A percentile compares a stretch with the other conserved stretches of the same genome.
Evolutionary conservation across 2,329 filamentous ascomycete genomes (phyloP).

Genomic region (Fusarium illudens): DNA sequence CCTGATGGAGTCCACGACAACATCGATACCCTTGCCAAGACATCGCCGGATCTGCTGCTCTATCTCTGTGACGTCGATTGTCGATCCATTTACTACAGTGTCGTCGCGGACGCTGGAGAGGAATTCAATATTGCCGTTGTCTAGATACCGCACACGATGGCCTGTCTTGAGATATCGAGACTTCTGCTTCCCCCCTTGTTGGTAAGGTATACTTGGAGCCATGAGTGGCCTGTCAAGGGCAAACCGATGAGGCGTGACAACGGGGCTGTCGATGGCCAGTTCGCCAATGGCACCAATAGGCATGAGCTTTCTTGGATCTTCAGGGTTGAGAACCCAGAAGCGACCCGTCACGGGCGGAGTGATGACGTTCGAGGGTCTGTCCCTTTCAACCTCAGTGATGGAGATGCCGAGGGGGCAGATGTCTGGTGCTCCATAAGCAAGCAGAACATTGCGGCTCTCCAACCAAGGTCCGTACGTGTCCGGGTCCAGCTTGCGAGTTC

Average conservation of each 20-base stretch:
- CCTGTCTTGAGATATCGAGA: conserved; percentile 59
- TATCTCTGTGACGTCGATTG: conserved; percentile 54
- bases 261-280: conserved; percentile 64
- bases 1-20: conserved; percentile 57
- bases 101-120: conserved; percentile 55
- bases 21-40: conserved; percentile 57
- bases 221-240: conserved; percentile 41
- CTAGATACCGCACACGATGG: conserved; percentile 59
- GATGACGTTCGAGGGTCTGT: conserved; percentile 53
- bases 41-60: conserved; percentile 58
- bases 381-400: conserved; percentile 53
- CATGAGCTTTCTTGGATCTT: conserved; percentile 59
- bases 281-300: conserved; percentile 66
- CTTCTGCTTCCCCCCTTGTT: conserved; percentile 35
- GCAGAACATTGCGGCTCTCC: conserved; percentile 54
- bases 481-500: conserved; percentile 59
- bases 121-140: conserved; percentile 59
- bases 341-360: conserved; percentile 58
- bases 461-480: conserved; percentile 60
- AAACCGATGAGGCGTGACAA: conserved; percentile 49
- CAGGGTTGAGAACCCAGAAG: conserved; percentile 62
- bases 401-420: conserved; percentile 62
- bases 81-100: conserved; percentile 50
- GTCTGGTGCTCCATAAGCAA: conserved; percentile 62
- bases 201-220: conserved; percentile 36